Conservation (phyloP, 2,329 filamentous ascomycete genomes). For the Apiospora saccharicola region DNA sequence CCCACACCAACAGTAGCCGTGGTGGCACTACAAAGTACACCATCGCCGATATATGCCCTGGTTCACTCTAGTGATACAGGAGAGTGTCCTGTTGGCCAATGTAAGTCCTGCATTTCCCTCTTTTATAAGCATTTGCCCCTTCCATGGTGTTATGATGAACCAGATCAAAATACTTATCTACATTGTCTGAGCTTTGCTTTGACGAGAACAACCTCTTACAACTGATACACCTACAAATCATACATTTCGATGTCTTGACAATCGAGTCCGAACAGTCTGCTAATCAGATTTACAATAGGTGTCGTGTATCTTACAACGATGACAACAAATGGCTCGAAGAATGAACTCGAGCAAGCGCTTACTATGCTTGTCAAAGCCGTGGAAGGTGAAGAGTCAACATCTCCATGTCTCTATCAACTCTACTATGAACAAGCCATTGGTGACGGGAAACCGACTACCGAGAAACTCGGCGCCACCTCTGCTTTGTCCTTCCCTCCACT, state of each 20-base stretch:
- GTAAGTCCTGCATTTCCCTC: conserved; percentile 67
- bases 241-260: neutral
- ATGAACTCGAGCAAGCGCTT: conserved; percentile 36
- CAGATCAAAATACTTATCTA: conserved; percentile 96
- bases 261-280: neutral
- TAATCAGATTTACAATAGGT: conserved; percentile 32
- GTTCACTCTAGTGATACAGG: conserved; percentile 90
- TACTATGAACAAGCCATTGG: conserved; percentile 61
- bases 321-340: conserved; percentile 43
- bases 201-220: conserved; percentile 90
- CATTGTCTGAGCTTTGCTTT: conserved; percentile 95
- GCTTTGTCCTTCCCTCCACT: conserved; percentile 65
- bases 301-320: conserved; percentile 52
- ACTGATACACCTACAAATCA: conserved; percentile 70
- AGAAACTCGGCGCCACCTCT: conserved; percentile 45
- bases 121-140: conserved; percentile 26
- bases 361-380: conserved; percentile 33
- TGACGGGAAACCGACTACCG: conserved; percentile 35
- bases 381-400: conserved; percentile 28
- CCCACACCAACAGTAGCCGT: conserved; percentile 78
- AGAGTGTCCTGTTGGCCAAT: conserved; percentile 87
- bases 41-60: conserved; percentile 63
- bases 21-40: conserved; percentile 66
- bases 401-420: conserved; percentile 56
- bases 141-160: conserved; percentile 81